Base-by-base conservation (phyloP, 768 basidiomycete genomes). In the Psilocybe cubensis region DNA sequence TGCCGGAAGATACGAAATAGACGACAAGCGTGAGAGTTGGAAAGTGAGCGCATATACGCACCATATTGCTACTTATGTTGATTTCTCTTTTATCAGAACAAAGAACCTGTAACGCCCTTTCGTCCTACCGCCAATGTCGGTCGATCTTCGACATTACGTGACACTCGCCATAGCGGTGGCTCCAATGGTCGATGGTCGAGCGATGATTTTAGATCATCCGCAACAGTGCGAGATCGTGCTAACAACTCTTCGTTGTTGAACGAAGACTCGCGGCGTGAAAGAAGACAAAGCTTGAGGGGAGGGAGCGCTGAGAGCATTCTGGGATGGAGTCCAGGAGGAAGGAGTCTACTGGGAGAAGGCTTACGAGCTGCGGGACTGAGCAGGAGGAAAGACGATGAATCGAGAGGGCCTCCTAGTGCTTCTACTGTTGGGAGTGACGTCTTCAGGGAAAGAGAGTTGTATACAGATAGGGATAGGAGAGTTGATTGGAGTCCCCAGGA, bases 301-400 rank as follows among this genome's bases (percentile, higher is more conserved):
- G 90, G 90, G 4, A 91, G 88, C 66, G 87, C 84, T 2, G 91
- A 92, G 72, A 89, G 83, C 66, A 76, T 84, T 7, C 67, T 88
- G 24, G 71, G 70, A 6, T 74, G 73, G 24, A 79, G 70, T 58
- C 68, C 68, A 33, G 74, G 72, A 12, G 69, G 83, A 10, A 72
- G 88, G 56, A 86, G 81, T 62, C 69, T 92, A 12, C 69, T 89
- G 8, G 83, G 87, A 3, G 88, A 91, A 68, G 85, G 84, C 14
- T 66, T 92, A 56, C 79, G 86, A 46, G 88, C 89, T 0, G 89
- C 90, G 0, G 91, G 91, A 9, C 73, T 92, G 54, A 79, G 77
- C 27, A 65, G 78, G 67, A 71, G 63, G 61, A 66, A 52, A 46
- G 70, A 63, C 10, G 64, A 60, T 33, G 67, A 56, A 27, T 53